phyloP scores from a whole-genome alignment of 2,329 filamentous ascomycete species.

The Alternaria gansuensis region DNA sequence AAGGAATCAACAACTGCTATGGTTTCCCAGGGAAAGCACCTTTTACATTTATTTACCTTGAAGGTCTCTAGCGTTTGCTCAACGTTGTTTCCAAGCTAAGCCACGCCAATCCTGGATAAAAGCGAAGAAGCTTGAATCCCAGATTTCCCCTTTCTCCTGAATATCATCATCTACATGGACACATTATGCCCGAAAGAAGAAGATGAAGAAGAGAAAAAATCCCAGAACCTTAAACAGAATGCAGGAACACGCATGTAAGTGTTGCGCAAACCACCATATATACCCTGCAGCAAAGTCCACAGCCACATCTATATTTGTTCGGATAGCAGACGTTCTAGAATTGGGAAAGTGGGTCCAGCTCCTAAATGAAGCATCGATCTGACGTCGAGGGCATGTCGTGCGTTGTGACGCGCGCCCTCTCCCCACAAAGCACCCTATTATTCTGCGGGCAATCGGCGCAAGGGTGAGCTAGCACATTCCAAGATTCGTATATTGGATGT shows the following conservation, averaged over 20 bases:
- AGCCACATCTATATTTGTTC: conserved; percentile 7
- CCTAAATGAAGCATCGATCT: conserved; percentile 11
- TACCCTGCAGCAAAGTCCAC: background rate
- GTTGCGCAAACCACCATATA: conserved; percentile 4
- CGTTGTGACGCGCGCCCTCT: conserved; percentile 20
- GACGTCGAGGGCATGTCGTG: conserved; percentile 11
- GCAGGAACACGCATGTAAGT: conserved; percentile 3
- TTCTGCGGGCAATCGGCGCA: conserved; percentile 10
- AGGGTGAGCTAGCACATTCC: conserved; percentile 5
- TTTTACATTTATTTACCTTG: no score
- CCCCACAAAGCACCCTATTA: conserved; percentile 17
- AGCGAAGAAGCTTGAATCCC: no score
- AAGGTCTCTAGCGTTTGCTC: no score
- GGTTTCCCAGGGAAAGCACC: no score
- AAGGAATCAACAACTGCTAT: no score
- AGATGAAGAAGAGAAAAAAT: no score
- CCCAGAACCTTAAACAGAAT: background rate
- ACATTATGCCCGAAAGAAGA: no score
- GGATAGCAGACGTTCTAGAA: background rate
- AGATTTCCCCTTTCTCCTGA: background rate
- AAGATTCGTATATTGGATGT: conserved; percentile 1
- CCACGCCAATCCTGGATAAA: no score
- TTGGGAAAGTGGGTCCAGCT: background rate
- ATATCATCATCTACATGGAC: background rate
- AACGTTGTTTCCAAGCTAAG: no score